Percentiles rank a stretch among this genome's conserved stretches.
phyloP scores from a whole-genome alignment of 148 eudicot genomes.

The Silene latifolia region DNA sequence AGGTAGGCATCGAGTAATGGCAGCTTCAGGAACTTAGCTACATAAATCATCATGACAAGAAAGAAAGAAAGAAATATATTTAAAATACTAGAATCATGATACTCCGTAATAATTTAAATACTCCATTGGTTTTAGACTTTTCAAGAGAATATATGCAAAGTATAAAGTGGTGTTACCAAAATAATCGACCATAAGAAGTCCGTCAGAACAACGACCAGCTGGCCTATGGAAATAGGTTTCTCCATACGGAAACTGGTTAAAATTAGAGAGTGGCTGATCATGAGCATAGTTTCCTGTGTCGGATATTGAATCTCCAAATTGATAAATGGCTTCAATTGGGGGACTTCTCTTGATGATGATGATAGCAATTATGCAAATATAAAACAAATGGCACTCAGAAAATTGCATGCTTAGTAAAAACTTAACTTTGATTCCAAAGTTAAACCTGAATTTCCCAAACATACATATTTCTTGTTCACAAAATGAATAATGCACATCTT shows the following conservation, averaged over 20 bases:
- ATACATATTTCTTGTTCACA: background rate
- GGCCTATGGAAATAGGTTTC: conserved; percentile 16
- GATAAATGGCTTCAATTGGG: conserved; percentile 13
- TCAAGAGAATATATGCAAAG: too few relatives aligned
- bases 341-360: background rate
- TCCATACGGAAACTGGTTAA: conserved; percentile 22
- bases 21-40: conserved; percentile 12
- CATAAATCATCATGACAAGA: background rate
- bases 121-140: too few relatives aligned
- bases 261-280: background rate
- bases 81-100: too few relatives aligned
- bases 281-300: conserved; percentile 18
- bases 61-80: background rate
- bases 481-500: too few relatives aligned
- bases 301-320: conserved; percentile 22
- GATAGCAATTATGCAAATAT: too few relatives aligned
- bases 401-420: too few relatives aligned
- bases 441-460: background rate
- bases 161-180: conserved; percentile 11
- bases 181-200: conserved; percentile 20
- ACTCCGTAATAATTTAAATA: too few relatives aligned
- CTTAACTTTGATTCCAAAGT: too few relatives aligned
- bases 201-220: conserved; percentile 21
- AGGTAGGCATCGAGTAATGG: conserved; percentile 21
- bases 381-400: too few relatives aligned